A percentile compares a stretch with the other conserved stretches of the same genome.
Conservation (phyloP, 805 yeast genomes). For the Tetrapisispora nanseiensis region DNA sequence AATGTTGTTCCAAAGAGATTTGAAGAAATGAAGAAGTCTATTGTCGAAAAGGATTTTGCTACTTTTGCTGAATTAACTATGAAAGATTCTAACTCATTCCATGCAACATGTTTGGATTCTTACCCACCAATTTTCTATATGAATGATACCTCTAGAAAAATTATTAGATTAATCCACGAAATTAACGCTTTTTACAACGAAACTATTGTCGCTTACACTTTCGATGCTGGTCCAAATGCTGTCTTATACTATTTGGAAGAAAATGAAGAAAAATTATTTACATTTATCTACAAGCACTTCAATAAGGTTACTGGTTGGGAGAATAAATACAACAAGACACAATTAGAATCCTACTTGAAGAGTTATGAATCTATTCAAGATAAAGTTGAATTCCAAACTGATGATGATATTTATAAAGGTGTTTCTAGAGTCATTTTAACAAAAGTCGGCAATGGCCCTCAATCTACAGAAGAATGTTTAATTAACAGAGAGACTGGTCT, state of each 20-base stretch:
- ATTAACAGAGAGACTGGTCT: slow-evolving; percentile 49
- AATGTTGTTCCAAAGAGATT: slow-evolving; percentile 84
- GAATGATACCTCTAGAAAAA: slow-evolving; percentile 80
- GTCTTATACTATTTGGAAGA: slow-evolving; percentile 79
- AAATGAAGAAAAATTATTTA: slow-evolving; percentile 65
- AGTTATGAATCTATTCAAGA: slow-evolving; percentile 15
- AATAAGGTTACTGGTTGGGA: slow-evolving; percentile 63
- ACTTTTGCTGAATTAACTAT: slow-evolving; percentile 84
- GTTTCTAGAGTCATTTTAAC: slow-evolving; percentile 81
- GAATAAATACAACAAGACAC: slow-evolving; percentile 28
- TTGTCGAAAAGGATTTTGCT: slow-evolving; percentile 62
- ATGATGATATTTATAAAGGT: slow-evolving; percentile 50
- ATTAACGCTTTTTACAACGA: slow-evolving; percentile 51
- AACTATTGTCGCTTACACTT: slow-evolving; percentile 88
- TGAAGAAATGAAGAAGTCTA: slow-evolving; percentile 70
- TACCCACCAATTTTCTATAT: slow-evolving; percentile 91
- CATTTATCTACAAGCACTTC: slow-evolving; percentile 55
- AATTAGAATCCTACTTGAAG: slow-evolving; percentile 19
- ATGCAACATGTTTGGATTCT: slow-evolving; percentile 94
- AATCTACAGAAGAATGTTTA: slow-evolving; percentile 44
- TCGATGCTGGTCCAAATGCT: slow-evolving; percentile 99
- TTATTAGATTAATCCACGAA: slow-evolving; percentile 67
- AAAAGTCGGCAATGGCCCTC: slow-evolving; percentile 82
- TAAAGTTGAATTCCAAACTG: slow-evolving; percentile 34
- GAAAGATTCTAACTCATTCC: slow-evolving; percentile 95